These are phyloP conservation scores for Curvularia spicifera DNA, from an alignment of 2,329 filamentous ascomycete genomes.

Conservation along the genomic window DNA sequence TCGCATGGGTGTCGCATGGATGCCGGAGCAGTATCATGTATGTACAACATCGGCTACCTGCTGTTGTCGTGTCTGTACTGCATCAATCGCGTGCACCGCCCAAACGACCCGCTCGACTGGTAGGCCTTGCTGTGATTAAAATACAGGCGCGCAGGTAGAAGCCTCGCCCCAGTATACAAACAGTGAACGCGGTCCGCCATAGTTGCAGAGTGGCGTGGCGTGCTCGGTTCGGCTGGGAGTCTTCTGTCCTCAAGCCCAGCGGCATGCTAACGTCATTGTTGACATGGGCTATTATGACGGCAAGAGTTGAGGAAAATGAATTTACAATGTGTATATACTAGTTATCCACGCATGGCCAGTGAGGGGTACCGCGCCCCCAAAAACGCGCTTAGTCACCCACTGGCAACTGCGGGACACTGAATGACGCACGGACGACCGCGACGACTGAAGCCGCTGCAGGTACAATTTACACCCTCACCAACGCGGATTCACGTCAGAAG, in stretches of 20 bases:
- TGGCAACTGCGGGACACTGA: slow-evolving; percentile 17
- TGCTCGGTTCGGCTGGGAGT: background rate
- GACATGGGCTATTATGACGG: background rate
- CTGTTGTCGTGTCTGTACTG: background rate
- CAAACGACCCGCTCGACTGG: background rate
- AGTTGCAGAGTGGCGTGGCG: background rate
- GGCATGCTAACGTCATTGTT: background rate
- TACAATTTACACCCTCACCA: slow-evolving; percentile 28
- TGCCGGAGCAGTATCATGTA: background rate
- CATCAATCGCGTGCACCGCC: background rate
- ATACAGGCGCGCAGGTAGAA: background rate
- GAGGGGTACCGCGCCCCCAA: background rate
- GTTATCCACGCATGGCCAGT: background rate
- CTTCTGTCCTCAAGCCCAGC: background rate
- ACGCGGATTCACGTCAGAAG: slow-evolving; percentile 10
- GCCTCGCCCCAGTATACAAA: background rate
- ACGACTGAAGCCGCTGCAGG: slow-evolving; percentile 34
- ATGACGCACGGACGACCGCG: slow-evolving; percentile 23
- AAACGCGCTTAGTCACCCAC: slow-evolving; percentile 19
- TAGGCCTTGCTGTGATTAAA: background rate
- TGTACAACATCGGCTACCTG: background rate
- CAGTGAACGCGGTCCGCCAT: background rate
- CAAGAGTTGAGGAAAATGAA: background rate
- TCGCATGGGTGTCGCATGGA: background rate
- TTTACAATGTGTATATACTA: background rate